These are phyloP conservation scores for Globisporangium polare DNA, from an alignment of 352 stramenopile genomes.

Conservation along the genomic window DNA sequence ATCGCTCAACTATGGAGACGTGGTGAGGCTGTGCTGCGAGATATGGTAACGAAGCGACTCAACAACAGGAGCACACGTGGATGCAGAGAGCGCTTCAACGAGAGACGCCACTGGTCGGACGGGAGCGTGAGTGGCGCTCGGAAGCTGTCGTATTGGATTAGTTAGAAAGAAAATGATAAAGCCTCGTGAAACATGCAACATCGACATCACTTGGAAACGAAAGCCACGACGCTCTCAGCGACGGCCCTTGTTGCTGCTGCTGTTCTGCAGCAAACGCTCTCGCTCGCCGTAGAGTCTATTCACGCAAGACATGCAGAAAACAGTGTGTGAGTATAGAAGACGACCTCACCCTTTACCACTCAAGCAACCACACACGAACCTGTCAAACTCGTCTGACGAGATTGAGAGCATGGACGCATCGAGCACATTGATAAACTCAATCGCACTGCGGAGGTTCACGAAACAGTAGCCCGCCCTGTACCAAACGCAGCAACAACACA, in stretches of 20 bases:
- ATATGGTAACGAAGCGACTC: too few species aligned
- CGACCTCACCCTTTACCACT: not conserved
- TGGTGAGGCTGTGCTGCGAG: too few species aligned
- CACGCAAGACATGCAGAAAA: not conserved
- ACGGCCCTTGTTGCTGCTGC: not conserved
- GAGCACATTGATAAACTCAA: constrained; percentile 89
- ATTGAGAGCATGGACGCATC: constrained; percentile 84
- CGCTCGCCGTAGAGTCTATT: constrained; percentile 34
- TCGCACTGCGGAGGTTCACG: constrained; percentile 87
- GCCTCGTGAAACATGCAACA: not conserved
- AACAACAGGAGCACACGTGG: too few species aligned
- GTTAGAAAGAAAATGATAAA: not conserved
- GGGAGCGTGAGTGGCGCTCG: too few species aligned
- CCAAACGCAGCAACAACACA: not conserved
- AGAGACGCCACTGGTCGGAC: too few species aligned
- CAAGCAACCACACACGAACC: constrained; percentile 23
- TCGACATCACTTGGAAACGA: not conserved
- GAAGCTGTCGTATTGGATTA: not conserved
- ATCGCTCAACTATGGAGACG: too few species aligned
- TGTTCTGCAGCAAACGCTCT: constrained; percentile 26
- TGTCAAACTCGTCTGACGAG: constrained; percentile 71
- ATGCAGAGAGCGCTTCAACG: too few species aligned
- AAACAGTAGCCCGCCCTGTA: constrained; percentile 88
- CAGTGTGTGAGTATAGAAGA: not conserved
- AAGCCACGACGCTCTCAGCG: not conserved